A percentile compares a stretch with the other conserved stretches of the same genome.
Conservation (phyloP, 2,329 filamentous ascomycete genomes). For the Emergomyces orientalis region DNA sequence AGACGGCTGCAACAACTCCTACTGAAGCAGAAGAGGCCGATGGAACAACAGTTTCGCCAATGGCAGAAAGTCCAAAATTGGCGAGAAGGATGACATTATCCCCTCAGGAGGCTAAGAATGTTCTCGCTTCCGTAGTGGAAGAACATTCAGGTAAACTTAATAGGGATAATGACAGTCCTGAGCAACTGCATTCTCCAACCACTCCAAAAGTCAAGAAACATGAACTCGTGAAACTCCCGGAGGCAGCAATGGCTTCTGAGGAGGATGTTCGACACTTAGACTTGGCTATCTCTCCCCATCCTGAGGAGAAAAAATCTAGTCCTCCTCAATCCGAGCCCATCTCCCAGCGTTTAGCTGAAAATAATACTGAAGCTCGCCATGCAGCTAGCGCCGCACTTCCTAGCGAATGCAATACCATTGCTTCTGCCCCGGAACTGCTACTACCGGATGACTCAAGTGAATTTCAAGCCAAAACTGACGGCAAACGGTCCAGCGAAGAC, state of each 20-base stretch:
- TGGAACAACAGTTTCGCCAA: conserved; percentile 23
- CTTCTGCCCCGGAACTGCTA: not conserved
- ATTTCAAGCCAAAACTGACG: conserved; percentile 14
- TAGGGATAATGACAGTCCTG: conserved; percentile 15
- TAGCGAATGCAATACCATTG: not conserved
- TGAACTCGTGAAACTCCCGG: conserved; percentile 16
- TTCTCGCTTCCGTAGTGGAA: conserved; percentile 56
- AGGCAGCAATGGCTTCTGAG: conserved; percentile 28
- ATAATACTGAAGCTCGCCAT: too few relatives aligned
- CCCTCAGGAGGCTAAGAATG: conserved; percentile 54
- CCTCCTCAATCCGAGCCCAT: not conserved
- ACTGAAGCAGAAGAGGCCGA: conserved; percentile 28
- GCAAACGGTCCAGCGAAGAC: conserved; percentile 9
- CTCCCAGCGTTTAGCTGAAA: not conserved
- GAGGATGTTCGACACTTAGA: conserved; percentile 54
- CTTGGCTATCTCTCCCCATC: conserved; percentile 40
- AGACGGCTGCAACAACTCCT: conserved; percentile 47
- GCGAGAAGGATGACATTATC: conserved; percentile 42
- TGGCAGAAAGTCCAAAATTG: conserved; percentile 23
- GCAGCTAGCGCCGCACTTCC: not conserved
- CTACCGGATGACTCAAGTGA: conserved; percentile 7
- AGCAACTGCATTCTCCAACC: not conserved
- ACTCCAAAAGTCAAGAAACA: conserved; percentile 14
- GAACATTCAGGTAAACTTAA: conserved; percentile 44
- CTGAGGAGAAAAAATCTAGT: conserved; percentile 18